phyloP scores from a whole-genome alignment of 805 yeast species.

The Wickerhamiella sorbophila region DNA sequence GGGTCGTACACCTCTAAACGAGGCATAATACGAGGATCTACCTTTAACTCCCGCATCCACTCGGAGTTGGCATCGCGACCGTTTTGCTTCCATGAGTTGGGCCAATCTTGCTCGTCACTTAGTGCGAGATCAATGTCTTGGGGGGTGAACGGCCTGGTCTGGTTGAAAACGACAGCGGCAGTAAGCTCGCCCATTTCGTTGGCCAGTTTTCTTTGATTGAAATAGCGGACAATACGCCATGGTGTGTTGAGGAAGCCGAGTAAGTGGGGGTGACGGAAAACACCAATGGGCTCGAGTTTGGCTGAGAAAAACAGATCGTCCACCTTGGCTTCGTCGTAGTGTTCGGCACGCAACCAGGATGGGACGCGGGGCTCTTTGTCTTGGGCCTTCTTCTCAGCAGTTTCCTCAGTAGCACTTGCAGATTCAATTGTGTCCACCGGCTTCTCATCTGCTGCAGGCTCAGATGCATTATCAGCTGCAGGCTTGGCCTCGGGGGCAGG shows the following conservation, averaged over 20 bases:
- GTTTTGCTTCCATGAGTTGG: conserved; percentile 59
- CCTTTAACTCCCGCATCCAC: conserved; percentile 66
- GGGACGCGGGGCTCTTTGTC: conserved; percentile 12
- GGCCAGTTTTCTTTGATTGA: conserved; percentile 57
- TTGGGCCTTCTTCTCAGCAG: conserved; percentile 10
- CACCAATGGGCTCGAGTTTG: conserved; percentile 47
- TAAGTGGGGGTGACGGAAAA: conserved; percentile 60
- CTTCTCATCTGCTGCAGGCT: conserved; percentile 12
- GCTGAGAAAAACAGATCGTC: conserved; percentile 47
- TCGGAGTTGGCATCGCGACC: conserved; percentile 69
- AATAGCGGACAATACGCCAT: conserved; percentile 59
- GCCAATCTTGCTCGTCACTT: conserved; percentile 80
- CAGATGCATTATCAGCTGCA: conserved; percentile 10
- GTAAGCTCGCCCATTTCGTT: conserved; percentile 46
- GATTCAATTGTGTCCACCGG: conserved; percentile 4
- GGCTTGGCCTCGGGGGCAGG: neutral
- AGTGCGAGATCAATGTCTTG: conserved; percentile 31
- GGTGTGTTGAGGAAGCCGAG: conserved; percentile 72
- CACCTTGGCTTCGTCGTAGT: conserved; percentile 38
- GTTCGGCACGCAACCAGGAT: conserved; percentile 44
- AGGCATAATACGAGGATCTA: conserved; percentile 51
- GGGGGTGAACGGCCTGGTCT: conserved; percentile 37
- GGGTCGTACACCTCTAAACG: conserved; percentile 28
- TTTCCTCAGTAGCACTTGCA: conserved; percentile 8
- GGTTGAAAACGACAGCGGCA: conserved; percentile 38